Evolutionary conservation across 2,329 filamentous ascomycete species (phyloP), one percentile per base, ranked within the genome.

Genomic region (Monilinia aucupariae): DNA sequence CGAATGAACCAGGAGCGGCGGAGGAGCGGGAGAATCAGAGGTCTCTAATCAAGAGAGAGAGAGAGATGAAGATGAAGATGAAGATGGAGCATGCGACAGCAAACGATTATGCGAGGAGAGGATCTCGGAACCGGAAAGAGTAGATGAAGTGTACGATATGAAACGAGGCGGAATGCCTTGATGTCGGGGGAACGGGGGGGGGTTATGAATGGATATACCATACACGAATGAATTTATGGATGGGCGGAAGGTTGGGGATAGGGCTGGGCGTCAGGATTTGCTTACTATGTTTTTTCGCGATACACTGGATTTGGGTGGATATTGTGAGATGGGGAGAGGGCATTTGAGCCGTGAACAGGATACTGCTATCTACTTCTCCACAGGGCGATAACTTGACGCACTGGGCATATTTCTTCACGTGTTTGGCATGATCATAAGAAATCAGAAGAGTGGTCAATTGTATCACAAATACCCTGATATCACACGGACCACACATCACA

Each of bases 1-100:
- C n/a, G n/a, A n/a, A n/a, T n/a, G n/a, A n/a, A n/a, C n/a, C n/a
- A n/a, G n/a, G n/a, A n/a, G n/a, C n/a, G n/a, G n/a, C n/a, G n/a
- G n/a, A n/a, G n/a, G n/a, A n/a, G 32, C 9, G 32, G 34, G 9
- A 37, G 4, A 37, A 37, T 3, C 34, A 9, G 3, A 37, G 10
- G 7, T 37, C 10, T 37, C 34, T 37, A 37, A 37, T 37, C 10
- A 13, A 12, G 34, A 12, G 10, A 37, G n/a, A n/a, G n/a, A n/a
- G n/a, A n/a, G n/a, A n/a, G n/a, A n/a, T n/a, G n/a, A n/a, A n/a
- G n/a, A n/a, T n/a, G n/a, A n/a, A n/a, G n/a, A n/a, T n/a, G n/a
- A n/a, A n/a, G n/a, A n/a, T 37, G 10, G 34, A 37, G 34, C 34
- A 37, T 37, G 4, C 34, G 77, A 20, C 62, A 74, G 77, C n/a